phyloP scores from a whole-genome alignment of 768 basidiomycete genomes.

The Lentinula detonsa region DNA sequence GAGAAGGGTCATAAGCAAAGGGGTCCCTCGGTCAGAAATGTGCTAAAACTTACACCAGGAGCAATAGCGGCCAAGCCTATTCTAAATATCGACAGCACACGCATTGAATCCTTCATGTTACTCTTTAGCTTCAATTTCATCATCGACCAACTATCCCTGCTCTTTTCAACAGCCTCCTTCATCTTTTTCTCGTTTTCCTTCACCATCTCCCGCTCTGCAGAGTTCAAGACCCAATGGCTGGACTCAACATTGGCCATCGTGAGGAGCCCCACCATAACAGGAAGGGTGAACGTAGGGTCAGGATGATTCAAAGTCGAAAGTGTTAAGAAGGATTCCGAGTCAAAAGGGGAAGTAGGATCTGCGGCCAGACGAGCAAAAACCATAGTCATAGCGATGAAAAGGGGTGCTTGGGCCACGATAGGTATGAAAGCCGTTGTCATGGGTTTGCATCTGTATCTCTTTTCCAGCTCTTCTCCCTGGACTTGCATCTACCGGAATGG shows the following conservation, averaged over 20 bases:
- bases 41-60: constrained; percentile 53
- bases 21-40: background rate
- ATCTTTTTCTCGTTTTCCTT: constrained; percentile 41
- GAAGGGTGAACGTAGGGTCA: constrained; percentile 65
- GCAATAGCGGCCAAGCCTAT: constrained; percentile 64
- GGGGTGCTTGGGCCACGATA: constrained; percentile 60
- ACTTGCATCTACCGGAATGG: background rate
- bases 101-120: constrained; percentile 40
- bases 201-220: constrained; percentile 47
- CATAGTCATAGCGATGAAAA: constrained; percentile 64
- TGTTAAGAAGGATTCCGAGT: constrained; percentile 73
- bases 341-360: constrained; percentile 58
- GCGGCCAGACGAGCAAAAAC: constrained; percentile 49
- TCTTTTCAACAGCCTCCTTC: constrained; percentile 32
- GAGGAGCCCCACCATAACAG: constrained; percentile 64
- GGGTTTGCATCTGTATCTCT: constrained; percentile 52
- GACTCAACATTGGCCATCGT: constrained; percentile 80
- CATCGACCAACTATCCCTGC: constrained; percentile 41
- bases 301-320: constrained; percentile 64
- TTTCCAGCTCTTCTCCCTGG: constrained; percentile 45
- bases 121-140: constrained; percentile 20
- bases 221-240: constrained; percentile 64
- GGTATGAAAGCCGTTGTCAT: constrained; percentile 54
- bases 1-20: constrained; percentile 7
- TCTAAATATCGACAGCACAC: constrained; percentile 50